Evolutionary conservation across 257 asterid genomes (phyloP).

Genomic region (Paraleonurus japonicus): DNA sequence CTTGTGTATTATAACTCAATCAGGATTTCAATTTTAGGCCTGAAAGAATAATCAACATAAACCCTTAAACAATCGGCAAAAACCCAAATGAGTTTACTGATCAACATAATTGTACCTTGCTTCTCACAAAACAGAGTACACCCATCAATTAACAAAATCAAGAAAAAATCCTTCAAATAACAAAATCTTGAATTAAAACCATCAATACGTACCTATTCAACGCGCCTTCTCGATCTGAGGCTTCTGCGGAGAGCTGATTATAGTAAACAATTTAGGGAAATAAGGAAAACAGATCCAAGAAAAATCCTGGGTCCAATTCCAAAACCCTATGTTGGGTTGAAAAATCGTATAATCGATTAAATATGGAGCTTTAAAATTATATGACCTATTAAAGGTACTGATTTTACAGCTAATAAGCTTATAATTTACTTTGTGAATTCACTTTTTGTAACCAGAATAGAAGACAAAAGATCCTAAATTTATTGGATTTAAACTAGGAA

Average conservation of each 20-base stretch:
- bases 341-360: slow-evolving; percentile 25
- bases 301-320: background rate
- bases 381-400: background rate
- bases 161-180: background rate
- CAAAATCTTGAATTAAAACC: slow-evolving; percentile 22
- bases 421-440: background rate
- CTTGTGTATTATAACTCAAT: slow-evolving; percentile 11
- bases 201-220: slow-evolving; percentile 30
- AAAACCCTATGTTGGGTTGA: slow-evolving; percentile 18
- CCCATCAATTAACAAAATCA: slow-evolving; percentile 19
- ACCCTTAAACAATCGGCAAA: slow-evolving; percentile 26
- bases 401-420: slow-evolving; percentile 31
- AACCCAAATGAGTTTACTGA: background rate
- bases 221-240: slow-evolving; percentile 20
- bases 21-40: slow-evolving; percentile 32
- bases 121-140: slow-evolving; percentile 4
- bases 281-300: slow-evolving; percentile 29
- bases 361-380: background rate
- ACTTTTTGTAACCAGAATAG: slow-evolving; percentile 26
- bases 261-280: background rate
- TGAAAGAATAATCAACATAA: slow-evolving; percentile 19
- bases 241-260: slow-evolving; percentile 11
- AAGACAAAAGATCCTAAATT: slow-evolving; percentile 26
- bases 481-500: background rate
- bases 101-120: background rate